These are phyloP conservation scores for Malassezia furfur DNA, from an alignment of 1,284 basidiomycete genomes.

Conservation along the genomic window DNA sequence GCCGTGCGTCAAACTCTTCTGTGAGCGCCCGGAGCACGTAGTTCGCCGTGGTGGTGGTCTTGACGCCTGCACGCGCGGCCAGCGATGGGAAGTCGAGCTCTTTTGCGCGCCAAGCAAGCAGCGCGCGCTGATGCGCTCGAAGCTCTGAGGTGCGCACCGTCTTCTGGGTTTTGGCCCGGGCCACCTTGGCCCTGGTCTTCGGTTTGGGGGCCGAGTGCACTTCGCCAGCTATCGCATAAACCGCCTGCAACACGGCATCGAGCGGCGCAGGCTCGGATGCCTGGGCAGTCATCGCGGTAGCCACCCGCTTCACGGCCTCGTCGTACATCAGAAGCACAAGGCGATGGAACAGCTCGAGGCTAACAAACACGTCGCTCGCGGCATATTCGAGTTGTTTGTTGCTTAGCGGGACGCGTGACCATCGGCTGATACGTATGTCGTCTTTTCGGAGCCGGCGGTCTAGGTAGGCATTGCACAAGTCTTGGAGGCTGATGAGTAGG, in stretches of 20 bases:
- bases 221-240: not conserved
- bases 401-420: constrained; percentile 21
- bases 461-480: constrained; percentile 30
- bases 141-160: not conserved
- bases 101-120: not conserved
- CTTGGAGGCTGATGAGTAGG: constrained; percentile 27
- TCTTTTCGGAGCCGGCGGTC: constrained; percentile 26
- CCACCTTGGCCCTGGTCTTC: not conserved
- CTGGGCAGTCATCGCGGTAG: no score
- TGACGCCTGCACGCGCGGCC: not conserved
- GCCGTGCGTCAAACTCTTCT: not conserved
- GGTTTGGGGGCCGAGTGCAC: not conserved
- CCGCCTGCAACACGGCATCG: not conserved
- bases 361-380: constrained; percentile 30
- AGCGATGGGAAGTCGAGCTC: not conserved
- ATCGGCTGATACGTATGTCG: constrained; percentile 23
- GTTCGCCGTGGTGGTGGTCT: not conserved
- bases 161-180: not conserved
- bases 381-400: constrained; percentile 33
- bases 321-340: constrained; percentile 4
- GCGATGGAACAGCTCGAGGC: constrained; percentile 29
- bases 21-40: constrained; percentile 1
- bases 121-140: not conserved
- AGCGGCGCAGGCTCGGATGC: not conserved
- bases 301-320: no score